Base-by-base conservation (phyloP, 306 rosid species). In the Medicago truncatula region DNA sequence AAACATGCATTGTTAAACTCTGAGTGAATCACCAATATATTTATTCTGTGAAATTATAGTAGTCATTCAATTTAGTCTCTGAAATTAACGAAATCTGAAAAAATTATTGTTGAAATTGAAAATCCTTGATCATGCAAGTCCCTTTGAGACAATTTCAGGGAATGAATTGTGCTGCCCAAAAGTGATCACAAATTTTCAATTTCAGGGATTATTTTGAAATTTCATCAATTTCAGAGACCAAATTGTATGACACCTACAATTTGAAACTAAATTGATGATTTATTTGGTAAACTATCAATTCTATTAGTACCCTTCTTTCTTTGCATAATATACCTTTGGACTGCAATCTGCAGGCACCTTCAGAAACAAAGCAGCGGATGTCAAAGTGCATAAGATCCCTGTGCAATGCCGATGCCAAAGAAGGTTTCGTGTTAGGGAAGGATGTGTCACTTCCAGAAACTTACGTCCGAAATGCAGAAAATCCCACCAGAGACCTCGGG, bases 361-460 rank as follows among this genome's bases (percentile, higher is more conserved):
- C 81, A 39, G 97, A 95, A 80, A 95, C 97, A 53, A 90, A 65
- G 61, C 6, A 49, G 2, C 52, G 20, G 58, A 87, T 92, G 97
- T 84, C 87, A 8, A 89, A 61, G 57, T 86, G 96, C 87, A 74
- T 95, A 17, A 83, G 93, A 82, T 88, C 97, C 54, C 87, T 95
- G 39, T 95, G 99, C 87, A 95, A 95, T 76, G 79, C 99, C 14
- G 99, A 95, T 83, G 64, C 84, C 54, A 95, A 88, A 67, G 97
- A 80, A 82, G 92, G 96, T 11, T 95, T 90, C 78, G 84, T 89
- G 67, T 83, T 92, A 14, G 97, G 99, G 31, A 95, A 88, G 83
- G 99, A 95, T 9, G 84, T 69, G 8, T 89, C 99, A 70, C 99
- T 95, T 83, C 97, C 99, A 0, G 97, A 92, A 87, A 95, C 99